A percentile compares a stretch with the other conserved stretches of the same genome.
Evolutionary conservation across 2,329 filamentous ascomycete species (phyloP).

Genomic region (Rhynchosporium agropyri): DNA sequence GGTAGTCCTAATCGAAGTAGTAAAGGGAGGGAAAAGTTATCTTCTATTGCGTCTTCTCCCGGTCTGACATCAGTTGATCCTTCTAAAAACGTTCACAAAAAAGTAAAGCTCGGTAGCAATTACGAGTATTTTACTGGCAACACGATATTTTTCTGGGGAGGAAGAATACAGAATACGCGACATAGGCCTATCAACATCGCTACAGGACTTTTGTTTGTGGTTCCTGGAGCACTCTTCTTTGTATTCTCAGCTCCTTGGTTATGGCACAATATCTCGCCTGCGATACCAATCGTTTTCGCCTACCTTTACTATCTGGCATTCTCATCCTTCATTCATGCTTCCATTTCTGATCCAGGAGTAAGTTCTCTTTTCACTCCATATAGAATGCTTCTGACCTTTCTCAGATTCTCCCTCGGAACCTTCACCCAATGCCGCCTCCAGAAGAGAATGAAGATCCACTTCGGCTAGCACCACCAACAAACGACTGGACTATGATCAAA

Average conservation of each 20-base stretch:
- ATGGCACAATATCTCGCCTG: conserved; percentile 87
- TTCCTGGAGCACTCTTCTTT: conserved; percentile 84
- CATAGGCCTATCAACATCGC: conserved; percentile 87
- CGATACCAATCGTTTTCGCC: conserved; percentile 84
- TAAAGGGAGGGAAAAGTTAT: conserved; percentile 78
- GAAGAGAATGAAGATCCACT: conserved; percentile 80
- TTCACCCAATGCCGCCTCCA: conserved; percentile 82
- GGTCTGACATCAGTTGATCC: conserved; percentile 56
- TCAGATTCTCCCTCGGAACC: conserved; percentile 90
- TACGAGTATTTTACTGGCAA: conserved; percentile 95
- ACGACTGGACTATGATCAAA: conserved; percentile 91
- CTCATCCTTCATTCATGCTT: conserved; percentile 93
- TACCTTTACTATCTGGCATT: conserved; percentile 91
- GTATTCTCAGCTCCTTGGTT: conserved; percentile 76
- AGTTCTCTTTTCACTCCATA: conserved; percentile 46
- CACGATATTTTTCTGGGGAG: conserved; percentile 84
- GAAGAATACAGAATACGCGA: conserved; percentile 83
- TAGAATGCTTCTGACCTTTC: conserved; percentile 25
- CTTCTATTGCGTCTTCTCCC: conserved; percentile 77
- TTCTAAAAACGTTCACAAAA: conserved; percentile 37
- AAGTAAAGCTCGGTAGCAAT: conserved; percentile 65
- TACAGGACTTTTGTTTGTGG: conserved; percentile 77
- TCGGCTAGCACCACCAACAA: conserved; percentile 79
- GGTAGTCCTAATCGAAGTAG: conserved; percentile 58
- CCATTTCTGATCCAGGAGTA: conserved; percentile 89